Base-by-base conservation (phyloP, 2,329 filamentous ascomycete species). In the Cryoendolithus antarcticus region DNA sequence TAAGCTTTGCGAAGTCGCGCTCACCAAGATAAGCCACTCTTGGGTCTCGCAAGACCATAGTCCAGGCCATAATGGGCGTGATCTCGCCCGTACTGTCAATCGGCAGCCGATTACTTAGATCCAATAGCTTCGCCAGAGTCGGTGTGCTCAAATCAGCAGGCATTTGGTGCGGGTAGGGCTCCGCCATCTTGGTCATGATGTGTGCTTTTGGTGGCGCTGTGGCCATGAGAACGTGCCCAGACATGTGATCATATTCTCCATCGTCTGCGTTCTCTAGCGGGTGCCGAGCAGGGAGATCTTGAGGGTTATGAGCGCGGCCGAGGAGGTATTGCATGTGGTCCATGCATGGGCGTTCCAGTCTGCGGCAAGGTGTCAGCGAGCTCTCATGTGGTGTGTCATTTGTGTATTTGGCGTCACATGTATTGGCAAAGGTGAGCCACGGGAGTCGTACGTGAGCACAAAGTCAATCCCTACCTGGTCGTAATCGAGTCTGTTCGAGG, bases 11-110 rank as follows among this genome's bases (percentile, higher is more conserved):
- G 49, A 94, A 76, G 54, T 95, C 86, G 30, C 75, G 71, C 38
- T 64, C 39, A 11, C 35, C 43, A 31, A 94, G 63, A 48, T 82
- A 76, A 4, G 58, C 57, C 47, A 89, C 77, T 45, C 80, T 70
- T 19, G 80, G 74, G 59, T 91, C 80, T 34, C 70, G 72, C 45
- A 86, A 66, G 36, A 96, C 72, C 63, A 84, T 82, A 36, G 85
- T 82, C 77, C 91, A 89, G 1, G 88, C 88, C 85, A 93, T 93
- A 48, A 95, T 83, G 0, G 91, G 91, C 11, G 89, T 96, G 53
- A 96, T 84, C 62, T 93, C 85, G 38, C 86, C 86, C 44, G 91
- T 84, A 11, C 49, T 50, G 2, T 61, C 56, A 39, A 91, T 75
- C 50, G 91, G 80, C 19, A 95, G 70, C 51, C 80, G 77, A 50